Base-by-base conservation (phyloP, 192 early-diverging fungal genomes). In the Coemansia sp. region DNA sequence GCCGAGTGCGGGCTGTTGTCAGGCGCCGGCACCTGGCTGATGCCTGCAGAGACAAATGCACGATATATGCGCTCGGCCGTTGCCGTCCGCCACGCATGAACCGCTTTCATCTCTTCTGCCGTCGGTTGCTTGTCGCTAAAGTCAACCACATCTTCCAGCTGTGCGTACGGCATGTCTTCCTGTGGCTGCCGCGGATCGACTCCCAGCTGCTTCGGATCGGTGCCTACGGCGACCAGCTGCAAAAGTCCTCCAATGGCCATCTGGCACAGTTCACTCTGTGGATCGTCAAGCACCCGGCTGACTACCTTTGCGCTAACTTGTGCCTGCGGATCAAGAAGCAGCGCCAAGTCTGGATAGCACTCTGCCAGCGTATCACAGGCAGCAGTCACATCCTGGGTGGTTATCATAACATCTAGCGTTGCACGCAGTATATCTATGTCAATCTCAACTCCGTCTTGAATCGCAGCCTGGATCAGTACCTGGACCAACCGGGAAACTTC, bases 11-110 rank as follows among this genome's bases (percentile, higher is more conserved):
- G 9, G 17, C 71, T 44, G 10, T 56, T 31, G 42, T 74, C 76
- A 1, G 76, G 76, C 6, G 76, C 53, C 8, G 71, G 58, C 8
- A 79, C 58, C 44, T 79, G 71, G 20, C 49, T 38, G 15, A 79
- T 73, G 3, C 76, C 76, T 3, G 68, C 36, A 0, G 76, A 67
- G 9, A 79, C 52, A 48, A 60, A 74, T 5, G 61, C 60, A 10
- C 68, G 67, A 31, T 79, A 79, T 15, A 79, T 62, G 58, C 71
- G 66, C 59, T 79, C 76, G 1, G 58, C 64, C 12, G 71, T 68
- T 8, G 62, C 61, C 3, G 65, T 64, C n/a, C 76, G 67, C 76
- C 76, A 79, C 14, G 10, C 15, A 15, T 21, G 31, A 9, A 51
- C n/a, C 2, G 44, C 48, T 4, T 52, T 49, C 7, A 42, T 36